These are phyloP conservation scores for Cystobasidium slooffiae DNA, from an alignment of 1,284 basidiomycete genomes.

Conservation along the genomic window DNA sequence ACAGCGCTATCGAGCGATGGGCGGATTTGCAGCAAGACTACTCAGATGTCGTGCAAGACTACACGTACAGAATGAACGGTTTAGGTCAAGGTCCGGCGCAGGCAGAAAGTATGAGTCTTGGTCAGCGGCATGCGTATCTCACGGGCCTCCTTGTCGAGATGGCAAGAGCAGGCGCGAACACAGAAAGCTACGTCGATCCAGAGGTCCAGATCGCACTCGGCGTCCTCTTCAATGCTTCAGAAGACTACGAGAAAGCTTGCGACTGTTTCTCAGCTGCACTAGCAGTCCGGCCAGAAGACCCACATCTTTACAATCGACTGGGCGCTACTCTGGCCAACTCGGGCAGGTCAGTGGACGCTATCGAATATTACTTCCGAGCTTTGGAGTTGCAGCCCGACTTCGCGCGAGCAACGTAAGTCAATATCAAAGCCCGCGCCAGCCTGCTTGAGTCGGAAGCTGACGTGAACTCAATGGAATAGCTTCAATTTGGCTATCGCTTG, in stretches of 20 bases:
- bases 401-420: slow-evolving; percentile 68
- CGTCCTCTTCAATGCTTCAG: slow-evolving; percentile 87
- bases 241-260: slow-evolving; percentile 90
- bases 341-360: slow-evolving; percentile 78
- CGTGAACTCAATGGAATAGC: neutral
- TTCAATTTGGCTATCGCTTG: slow-evolving; percentile 19
- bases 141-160: slow-evolving; percentile 57
- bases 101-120: slow-evolving; percentile 13
- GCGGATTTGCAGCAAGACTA: slow-evolving; percentile 67
- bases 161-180: slow-evolving; percentile 53
- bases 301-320: slow-evolving; percentile 92
- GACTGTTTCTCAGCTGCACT: slow-evolving; percentile 93
- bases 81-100: neutral
- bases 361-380: slow-evolving; percentile 87
- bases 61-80: slow-evolving; percentile 60
- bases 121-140: slow-evolving; percentile 53
- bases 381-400: slow-evolving; percentile 89
- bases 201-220: slow-evolving; percentile 96
- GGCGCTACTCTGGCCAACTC: slow-evolving; percentile 92
- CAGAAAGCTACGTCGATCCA: slow-evolving; percentile 67
- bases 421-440: neutral
- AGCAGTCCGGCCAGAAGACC: slow-evolving; percentile 89
- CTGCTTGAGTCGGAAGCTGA: neutral
- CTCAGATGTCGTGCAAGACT: slow-evolving; percentile 61
- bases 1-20: slow-evolving; percentile 83